Evolutionary conservation across 208 protist species (phyloP).

Genomic region (Crithidia thermophila): DNA sequence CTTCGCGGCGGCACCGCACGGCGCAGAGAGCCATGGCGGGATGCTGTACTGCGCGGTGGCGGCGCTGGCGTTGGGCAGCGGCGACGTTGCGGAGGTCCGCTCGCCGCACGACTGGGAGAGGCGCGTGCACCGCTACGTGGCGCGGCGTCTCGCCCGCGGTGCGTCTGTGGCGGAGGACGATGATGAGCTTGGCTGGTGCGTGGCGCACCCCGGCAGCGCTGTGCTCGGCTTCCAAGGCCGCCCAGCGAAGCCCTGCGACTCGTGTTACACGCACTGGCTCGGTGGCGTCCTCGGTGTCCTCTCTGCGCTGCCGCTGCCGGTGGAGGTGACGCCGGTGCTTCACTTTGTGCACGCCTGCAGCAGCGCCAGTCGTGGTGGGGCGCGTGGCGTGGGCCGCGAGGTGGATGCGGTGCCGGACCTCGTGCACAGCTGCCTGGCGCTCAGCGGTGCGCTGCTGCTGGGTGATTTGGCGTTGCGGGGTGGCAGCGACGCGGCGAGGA

Average conservation of each 20-base stretch:
- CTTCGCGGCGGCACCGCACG: constrained; percentile 1
- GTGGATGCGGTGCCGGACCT: background rate
- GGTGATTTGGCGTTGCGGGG: background rate
- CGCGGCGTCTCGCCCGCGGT: background rate
- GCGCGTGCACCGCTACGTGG: background rate
- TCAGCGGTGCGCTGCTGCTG: background rate
- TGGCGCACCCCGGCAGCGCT: background rate
- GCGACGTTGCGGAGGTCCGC: background rate
- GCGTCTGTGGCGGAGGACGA: background rate
- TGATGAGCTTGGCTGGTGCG: background rate
- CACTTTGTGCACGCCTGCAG: constrained; percentile 1
- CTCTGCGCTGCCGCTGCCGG: background rate
- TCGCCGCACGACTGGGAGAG: background rate
- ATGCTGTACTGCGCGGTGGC: constrained; percentile 1
- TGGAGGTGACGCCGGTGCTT: too few species aligned
- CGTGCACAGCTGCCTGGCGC: background rate
- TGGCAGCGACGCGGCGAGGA: background rate
- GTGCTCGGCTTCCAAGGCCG: constrained; percentile 4
- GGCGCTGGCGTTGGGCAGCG: background rate
- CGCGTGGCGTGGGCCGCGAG: background rate
- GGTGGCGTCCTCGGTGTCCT: background rate
- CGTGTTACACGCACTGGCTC: constrained; percentile 6
- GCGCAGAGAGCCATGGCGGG: background rate
- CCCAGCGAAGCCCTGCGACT: constrained; percentile 1
- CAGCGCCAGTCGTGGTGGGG: background rate